A percentile compares a stretch with the other conserved stretches of the same genome.
phyloP scores from a whole-genome alignment of 2,329 filamentous ascomycete species.

The Sclerotinia nivalis region DNA sequence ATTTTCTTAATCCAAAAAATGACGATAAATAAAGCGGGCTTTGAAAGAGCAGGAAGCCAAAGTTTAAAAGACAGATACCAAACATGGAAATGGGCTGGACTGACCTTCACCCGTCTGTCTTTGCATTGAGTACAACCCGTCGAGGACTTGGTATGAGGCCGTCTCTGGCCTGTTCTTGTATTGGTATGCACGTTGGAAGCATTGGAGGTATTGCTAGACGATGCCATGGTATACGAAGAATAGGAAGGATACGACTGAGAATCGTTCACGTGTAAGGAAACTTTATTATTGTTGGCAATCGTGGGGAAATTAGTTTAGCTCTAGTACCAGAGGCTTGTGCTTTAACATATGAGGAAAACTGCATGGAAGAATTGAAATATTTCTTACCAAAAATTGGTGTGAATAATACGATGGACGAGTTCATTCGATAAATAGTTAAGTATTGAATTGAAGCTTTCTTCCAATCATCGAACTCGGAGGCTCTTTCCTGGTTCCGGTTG shows the following conservation, averaged over 20 bases:
- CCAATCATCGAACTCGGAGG: no score
- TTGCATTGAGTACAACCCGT: slow-evolving; percentile 4
- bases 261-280: neutral
- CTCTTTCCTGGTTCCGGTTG: no score
- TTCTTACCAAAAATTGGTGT: no score
- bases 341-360: neutral
- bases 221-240: neutral
- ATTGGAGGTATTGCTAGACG: no score
- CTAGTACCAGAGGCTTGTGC: neutral
- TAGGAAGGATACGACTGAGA: neutral
- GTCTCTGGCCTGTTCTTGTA: neutral
- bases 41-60: no score
- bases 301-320: neutral
- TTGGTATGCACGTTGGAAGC: neutral
- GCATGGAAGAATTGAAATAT: no score
- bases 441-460: no score
- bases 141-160: neutral
- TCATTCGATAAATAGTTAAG: no score
- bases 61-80: neutral
- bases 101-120: neutral
- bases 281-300: neutral
- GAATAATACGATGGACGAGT: no score
- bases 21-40: neutral
- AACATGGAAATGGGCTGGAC: neutral
- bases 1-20: neutral